These are phyloP conservation scores for Phialocephala sp. DNA, from an alignment of 2,329 filamentous ascomycete genomes.

Conservation along the genomic window DNA sequence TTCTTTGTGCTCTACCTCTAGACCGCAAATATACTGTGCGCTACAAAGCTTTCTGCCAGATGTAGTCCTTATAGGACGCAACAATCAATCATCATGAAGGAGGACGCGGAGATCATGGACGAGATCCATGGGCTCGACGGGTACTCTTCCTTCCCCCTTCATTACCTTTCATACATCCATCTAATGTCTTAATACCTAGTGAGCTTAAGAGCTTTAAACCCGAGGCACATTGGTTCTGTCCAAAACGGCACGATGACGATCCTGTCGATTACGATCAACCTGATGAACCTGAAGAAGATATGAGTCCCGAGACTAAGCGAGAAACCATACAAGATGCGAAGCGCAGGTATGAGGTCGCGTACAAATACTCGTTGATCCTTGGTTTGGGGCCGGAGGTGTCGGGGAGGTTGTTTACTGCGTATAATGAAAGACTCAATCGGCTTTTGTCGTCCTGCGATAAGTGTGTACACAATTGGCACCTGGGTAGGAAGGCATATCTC, in stretches of 20 bases:
- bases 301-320: constrained; percentile 57
- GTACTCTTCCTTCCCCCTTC: constrained; percentile 28
- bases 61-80: constrained; percentile 26
- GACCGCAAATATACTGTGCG: neutral
- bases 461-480: constrained; percentile 78
- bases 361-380: constrained; percentile 71
- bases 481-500: constrained; percentile 66
- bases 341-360: constrained; percentile 63
- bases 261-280: constrained; percentile 66
- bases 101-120: constrained; percentile 42
- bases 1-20: neutral
- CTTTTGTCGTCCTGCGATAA: constrained; percentile 69
- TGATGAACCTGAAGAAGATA: constrained; percentile 51
- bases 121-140: constrained; percentile 40
- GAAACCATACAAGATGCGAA: constrained; percentile 60
- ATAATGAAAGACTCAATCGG: constrained; percentile 61
- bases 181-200: constrained; percentile 32
- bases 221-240: constrained; percentile 70
- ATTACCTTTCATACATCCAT: neutral
- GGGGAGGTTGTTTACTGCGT: constrained; percentile 62
- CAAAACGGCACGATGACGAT: constrained; percentile 67
- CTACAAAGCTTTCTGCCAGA: constrained; percentile 10
- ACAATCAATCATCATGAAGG: constrained; percentile 34
- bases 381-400: constrained; percentile 68
- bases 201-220: constrained; percentile 41